Conservation (phyloP, 768 basidiomycete species). For the Lactarius indigo region DNA sequence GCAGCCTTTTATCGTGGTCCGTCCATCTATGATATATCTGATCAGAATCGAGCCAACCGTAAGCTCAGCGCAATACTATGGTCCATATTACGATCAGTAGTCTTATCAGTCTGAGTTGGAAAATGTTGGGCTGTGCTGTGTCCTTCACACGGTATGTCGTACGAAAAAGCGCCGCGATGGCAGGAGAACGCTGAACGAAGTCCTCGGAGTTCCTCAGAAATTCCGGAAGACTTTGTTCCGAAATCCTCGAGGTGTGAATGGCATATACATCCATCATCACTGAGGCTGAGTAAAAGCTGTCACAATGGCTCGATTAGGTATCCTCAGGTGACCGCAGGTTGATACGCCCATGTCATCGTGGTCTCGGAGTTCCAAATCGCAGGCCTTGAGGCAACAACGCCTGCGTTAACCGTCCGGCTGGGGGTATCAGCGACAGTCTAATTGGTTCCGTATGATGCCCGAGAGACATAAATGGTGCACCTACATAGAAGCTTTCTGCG, state of each 20-base stretch:
- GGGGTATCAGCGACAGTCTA: not conserved
- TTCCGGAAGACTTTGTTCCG: not conserved
- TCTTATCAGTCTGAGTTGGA: slow-evolving; percentile 14
- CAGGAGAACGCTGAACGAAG: slow-evolving; percentile 1
- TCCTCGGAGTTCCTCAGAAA: not conserved
- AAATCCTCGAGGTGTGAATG: not conserved
- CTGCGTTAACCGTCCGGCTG: too few relatives aligned
- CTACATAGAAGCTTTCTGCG: not conserved
- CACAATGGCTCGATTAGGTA: not conserved
- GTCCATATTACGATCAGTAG: not conserved
- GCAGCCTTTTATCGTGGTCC: slow-evolving; percentile 6
- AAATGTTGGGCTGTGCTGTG: not conserved
- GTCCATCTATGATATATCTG: not conserved
- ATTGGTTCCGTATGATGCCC: not conserved
- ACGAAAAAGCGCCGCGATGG: not conserved
- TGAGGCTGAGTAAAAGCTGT: not conserved
- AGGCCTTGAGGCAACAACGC: not conserved
- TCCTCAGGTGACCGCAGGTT: not conserved
- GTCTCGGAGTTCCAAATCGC: not conserved
- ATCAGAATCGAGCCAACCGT: not conserved
- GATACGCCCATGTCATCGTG: not conserved
- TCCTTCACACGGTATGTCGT: slow-evolving; percentile 7
- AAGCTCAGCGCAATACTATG: slow-evolving; percentile 9
- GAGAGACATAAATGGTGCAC: not conserved
- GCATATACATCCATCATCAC: not conserved